Conservation (phyloP, 257 asterid species). For the Penstemon barbatus region DNA sequence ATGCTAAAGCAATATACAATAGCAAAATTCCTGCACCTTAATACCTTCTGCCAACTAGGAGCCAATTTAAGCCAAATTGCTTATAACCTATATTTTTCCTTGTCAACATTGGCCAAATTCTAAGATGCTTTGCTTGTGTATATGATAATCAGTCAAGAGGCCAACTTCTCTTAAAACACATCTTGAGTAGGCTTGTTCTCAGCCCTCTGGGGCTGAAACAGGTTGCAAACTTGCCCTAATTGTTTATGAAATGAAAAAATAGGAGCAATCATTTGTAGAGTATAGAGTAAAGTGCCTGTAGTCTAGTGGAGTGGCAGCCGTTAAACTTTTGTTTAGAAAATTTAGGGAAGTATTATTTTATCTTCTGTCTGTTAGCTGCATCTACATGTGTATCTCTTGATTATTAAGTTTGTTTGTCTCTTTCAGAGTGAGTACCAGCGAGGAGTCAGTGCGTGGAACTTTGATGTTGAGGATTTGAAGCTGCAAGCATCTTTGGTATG, state of each 20-base stretch:
- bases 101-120: background rate
- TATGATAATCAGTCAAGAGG: slow-evolving; percentile 7
- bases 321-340: slow-evolving; percentile 16
- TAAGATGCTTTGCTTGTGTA: slow-evolving; percentile 16
- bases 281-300: slow-evolving; percentile 20
- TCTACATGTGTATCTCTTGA: slow-evolving; percentile 7
- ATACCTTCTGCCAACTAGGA: slow-evolving; percentile 5
- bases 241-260: slow-evolving; percentile 10
- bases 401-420: slow-evolving; percentile 28
- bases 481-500: slow-evolving; percentile 91
- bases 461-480: slow-evolving; percentile 93
- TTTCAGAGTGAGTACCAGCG: slow-evolving; percentile 95
- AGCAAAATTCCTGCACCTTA: slow-evolving; percentile 4
- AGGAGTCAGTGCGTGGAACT: slow-evolving; percentile 99
- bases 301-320: background rate
- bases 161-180: slow-evolving; percentile 1
- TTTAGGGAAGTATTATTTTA: background rate
- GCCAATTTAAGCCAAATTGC: slow-evolving; percentile 20
- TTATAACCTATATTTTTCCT: slow-evolving; percentile 1
- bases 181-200: background rate
- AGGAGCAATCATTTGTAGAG: slow-evolving; percentile 17
- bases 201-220: slow-evolving; percentile 8
- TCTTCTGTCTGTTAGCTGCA: background rate
- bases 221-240: slow-evolving; percentile 3
- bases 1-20: slow-evolving; percentile 17